Conservation (phyloP, 495 filamentous ascomycete genomes). For the Haplographium delicatum region DNA sequence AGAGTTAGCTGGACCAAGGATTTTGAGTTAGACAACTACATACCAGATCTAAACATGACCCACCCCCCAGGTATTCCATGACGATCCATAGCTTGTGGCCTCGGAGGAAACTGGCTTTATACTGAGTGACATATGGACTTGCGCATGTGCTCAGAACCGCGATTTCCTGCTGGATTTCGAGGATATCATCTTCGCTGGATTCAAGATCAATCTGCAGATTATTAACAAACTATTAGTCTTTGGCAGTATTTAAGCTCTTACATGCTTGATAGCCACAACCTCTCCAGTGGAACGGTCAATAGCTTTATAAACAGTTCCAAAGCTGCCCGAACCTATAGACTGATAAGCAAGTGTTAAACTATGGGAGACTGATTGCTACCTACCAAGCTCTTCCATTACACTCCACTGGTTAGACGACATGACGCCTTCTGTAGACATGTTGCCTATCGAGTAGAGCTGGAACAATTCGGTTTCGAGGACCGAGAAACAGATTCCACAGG, state of each 20-base stretch:
- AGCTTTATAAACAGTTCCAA: slow-evolving; percentile 94
- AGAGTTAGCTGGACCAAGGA: slow-evolving; percentile 3
- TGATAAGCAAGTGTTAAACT: neutral
- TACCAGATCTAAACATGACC: slow-evolving; percentile 90
- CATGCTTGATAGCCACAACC: slow-evolving; percentile 88
- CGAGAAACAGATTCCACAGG: slow-evolving; percentile 1
- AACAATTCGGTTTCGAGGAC: slow-evolving; percentile 3
- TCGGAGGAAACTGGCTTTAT: slow-evolving; percentile 90
- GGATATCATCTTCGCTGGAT: slow-evolving; percentile 94
- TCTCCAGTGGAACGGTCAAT: slow-evolving; percentile 82
- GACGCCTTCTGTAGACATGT: slow-evolving; percentile 55
- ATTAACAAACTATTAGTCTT: slow-evolving; percentile 6
- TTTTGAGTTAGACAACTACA: slow-evolving; percentile 2
- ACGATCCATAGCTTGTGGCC: slow-evolving; percentile 98
- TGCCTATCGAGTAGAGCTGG: slow-evolving; percentile 12
- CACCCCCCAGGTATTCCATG: slow-evolving; percentile 95
- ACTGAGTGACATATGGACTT: slow-evolving; percentile 90
- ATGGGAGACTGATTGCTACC: neutral
- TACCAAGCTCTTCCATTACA: slow-evolving; percentile 83
- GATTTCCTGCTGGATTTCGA: slow-evolving; percentile 97
- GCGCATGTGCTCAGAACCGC: slow-evolving; percentile 90
- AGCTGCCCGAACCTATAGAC: slow-evolving; percentile 55
- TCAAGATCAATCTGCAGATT: slow-evolving; percentile 87
- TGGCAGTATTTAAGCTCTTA: slow-evolving; percentile 37
- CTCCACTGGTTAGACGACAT: slow-evolving; percentile 73